Evolutionary conservation across 371 early-diverging fungal species (phyloP), one percentile per base, ranked within the genome.

Genomic region (Furculomyces boomerangus): DNA sequence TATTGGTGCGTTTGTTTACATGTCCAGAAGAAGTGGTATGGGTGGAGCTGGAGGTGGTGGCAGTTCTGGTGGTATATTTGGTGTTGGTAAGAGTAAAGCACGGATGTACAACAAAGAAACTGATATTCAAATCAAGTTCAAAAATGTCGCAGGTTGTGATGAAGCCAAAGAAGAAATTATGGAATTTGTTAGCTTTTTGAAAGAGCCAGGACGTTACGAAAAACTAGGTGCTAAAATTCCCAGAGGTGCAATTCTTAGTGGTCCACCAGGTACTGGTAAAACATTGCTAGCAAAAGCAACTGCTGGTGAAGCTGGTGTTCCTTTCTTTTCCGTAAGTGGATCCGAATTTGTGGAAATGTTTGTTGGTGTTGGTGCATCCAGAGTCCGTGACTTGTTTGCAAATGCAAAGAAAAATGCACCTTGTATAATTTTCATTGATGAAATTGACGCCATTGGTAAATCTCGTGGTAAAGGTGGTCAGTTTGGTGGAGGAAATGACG

Each of bases 271-370:
- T 55, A 99, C 99, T 0, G 95, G 97, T 63, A 99, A 99, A 70
- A 98, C 98, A 1, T 70, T 99, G 49, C 66, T 99, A 45, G 99
- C 99, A 39, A 98, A 98, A 71, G 99, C 99, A 0, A 94, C 97
- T 0, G 98, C 99, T 0, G 97, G 97, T 49, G 98, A 98, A 68
- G 97, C 98, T 3, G 93, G 90, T 27, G 94, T 95, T 5, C 92
- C 97, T 1, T 99, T 99, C 74, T 69, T 96, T 45, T 87, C 86
- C 47, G 97, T 98, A 25, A 90, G 93, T 3, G 98, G 98, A n/a
- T 93, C 98, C 16, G 99, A 98, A 67, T 97, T 99, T 64, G 90
- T 97, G 26, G 98, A 98, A 70, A 99, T 98, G 96, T 98, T 97
- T 86, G 99, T 99, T 24, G 99, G 99, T 65, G 97, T 98, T 13